phyloP scores from a whole-genome alignment of 345 rosid species.

The Gossypium herbaceum region DNA sequence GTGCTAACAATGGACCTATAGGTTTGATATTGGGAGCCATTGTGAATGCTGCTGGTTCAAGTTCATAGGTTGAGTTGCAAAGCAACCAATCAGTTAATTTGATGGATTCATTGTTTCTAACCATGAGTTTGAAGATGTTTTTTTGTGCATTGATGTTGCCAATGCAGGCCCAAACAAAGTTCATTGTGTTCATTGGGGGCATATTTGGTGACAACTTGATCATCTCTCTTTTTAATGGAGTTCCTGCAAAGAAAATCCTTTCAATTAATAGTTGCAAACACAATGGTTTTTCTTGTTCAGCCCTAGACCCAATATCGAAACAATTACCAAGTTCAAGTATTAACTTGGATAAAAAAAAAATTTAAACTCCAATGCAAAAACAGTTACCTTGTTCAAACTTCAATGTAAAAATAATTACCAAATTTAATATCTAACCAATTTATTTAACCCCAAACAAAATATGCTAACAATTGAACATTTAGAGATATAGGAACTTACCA shows the following conservation, averaged over 20 bases:
- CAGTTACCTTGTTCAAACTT: too few species aligned
- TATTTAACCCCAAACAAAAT: not conserved
- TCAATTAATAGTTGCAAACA: not conserved
- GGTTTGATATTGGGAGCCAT: slow-evolving; percentile 1
- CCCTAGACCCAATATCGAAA: too few species aligned
- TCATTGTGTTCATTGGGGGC: not conserved
- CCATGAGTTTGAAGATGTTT: slow-evolving; percentile 4
- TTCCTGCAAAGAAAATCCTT: not conserved
- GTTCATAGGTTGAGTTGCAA: slow-evolving; percentile 8
- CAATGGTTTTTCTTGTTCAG: not conserved
- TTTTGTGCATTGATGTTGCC: not conserved
- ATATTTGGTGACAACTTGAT: not conserved
- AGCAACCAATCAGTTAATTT: slow-evolving; percentile 13
- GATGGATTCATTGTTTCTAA: slow-evolving; percentile 9
- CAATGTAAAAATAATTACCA: too few species aligned
- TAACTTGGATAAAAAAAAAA: too few species aligned
- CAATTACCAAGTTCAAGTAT: too few species aligned
- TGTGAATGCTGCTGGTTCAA: slow-evolving; percentile 5
- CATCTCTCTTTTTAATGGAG: not conserved
- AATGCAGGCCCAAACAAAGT: not conserved
- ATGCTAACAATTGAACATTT: not conserved
- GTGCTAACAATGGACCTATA: slow-evolving; percentile 10
- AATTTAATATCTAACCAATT: too few species aligned
- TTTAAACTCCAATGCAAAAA: too few species aligned
- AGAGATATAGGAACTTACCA: not conserved